phyloP scores from a whole-genome alignment of 306 rosid genomes.

The Glycine latifolia region DNA sequence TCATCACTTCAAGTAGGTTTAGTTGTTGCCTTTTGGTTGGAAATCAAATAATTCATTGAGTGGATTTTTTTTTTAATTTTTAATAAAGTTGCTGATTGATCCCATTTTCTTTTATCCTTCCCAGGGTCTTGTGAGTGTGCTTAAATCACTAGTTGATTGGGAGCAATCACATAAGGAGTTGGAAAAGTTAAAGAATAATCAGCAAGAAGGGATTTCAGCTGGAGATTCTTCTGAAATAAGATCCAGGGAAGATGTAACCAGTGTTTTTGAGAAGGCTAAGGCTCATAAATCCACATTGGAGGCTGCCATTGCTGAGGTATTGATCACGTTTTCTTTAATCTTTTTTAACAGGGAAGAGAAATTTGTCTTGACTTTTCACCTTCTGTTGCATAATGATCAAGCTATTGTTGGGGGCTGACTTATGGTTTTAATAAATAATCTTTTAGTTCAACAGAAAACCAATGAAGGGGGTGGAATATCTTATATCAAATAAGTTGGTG shows the following conservation, averaged over 20 bases:
- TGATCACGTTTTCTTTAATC: constrained; percentile 31
- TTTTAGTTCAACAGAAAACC: constrained; percentile 96
- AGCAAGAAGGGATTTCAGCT: constrained; percentile 68
- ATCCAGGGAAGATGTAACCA: constrained; percentile 71
- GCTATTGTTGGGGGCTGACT: constrained; percentile 56
- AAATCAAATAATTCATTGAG: constrained; percentile 40
- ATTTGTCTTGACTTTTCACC: constrained; percentile 25
- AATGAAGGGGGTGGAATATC: constrained; percentile 80
- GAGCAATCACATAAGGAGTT: constrained; percentile 74
- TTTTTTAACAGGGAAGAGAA: constrained; percentile 39
- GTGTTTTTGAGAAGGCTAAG: constrained; percentile 92
- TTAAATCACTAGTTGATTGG: constrained; percentile 98
- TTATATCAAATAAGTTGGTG: constrained; percentile 88
- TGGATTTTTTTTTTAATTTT: background rate
- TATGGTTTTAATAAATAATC: constrained; percentile 53
- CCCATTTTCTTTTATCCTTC: constrained; percentile 47
- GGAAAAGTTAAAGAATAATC: constrained; percentile 59
- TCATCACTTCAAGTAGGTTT: constrained; percentile 95
- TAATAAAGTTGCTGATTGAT: constrained; percentile 46
- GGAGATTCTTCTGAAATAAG: constrained; percentile 75
- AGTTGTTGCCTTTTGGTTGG: constrained; percentile 30
- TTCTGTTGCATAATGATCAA: constrained; percentile 36
- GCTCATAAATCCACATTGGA: constrained; percentile 97
- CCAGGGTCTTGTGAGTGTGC: constrained; percentile 96
- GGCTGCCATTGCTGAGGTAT: constrained; percentile 91